Conservation (phyloP, 2,329 filamentous ascomycete genomes). For the Aspergillus costaricaensis region DNA sequence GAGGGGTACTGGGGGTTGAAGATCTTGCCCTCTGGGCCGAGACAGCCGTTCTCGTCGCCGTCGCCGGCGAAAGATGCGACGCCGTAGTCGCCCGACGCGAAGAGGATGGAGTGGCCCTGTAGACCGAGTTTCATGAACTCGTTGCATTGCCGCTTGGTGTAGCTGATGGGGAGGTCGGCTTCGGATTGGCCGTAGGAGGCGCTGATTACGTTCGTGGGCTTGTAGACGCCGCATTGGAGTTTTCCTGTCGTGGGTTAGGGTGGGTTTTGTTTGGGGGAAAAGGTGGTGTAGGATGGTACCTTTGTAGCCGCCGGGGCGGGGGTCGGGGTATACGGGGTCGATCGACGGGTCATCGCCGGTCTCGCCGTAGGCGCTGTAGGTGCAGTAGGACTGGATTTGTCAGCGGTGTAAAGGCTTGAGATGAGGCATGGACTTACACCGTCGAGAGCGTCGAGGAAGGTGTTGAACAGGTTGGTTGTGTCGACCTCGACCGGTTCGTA, state of each 20-base stretch:
- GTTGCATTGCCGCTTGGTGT: slow-evolving; percentile 53
- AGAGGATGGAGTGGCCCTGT: slow-evolving; percentile 34
- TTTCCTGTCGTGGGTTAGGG: neutral
- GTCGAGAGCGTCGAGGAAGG: slow-evolving; percentile 56
- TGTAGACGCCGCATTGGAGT: slow-evolving; percentile 53
- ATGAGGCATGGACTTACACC: slow-evolving; percentile 31
- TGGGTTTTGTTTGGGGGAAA: neutral
- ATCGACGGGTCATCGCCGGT: slow-evolving; percentile 51
- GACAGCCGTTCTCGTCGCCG: slow-evolving; percentile 38
- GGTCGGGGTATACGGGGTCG: slow-evolving; percentile 56
- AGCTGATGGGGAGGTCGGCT: slow-evolving; percentile 54
- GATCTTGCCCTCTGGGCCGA: slow-evolving; percentile 43
- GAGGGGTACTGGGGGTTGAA: slow-evolving; percentile 55
- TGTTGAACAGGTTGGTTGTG: slow-evolving; percentile 44
- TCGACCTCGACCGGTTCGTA: slow-evolving; percentile 40
- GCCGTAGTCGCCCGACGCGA: slow-evolving; percentile 35
- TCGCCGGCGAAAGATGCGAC: slow-evolving; percentile 42
- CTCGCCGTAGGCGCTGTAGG: slow-evolving; percentile 52
- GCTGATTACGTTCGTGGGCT: slow-evolving; percentile 58
- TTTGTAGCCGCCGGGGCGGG: slow-evolving; percentile 52
- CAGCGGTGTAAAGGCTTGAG: neutral
- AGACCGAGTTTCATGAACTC: slow-evolving; percentile 55
- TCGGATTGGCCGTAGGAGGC: slow-evolving; percentile 61
- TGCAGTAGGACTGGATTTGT: slow-evolving; percentile 50
- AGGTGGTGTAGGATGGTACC: slow-evolving; percentile 31